These are phyloP conservation scores for Corrigiola litoralis DNA, from an alignment of 179 eudicot genomes.

Conservation along the genomic window DNA sequence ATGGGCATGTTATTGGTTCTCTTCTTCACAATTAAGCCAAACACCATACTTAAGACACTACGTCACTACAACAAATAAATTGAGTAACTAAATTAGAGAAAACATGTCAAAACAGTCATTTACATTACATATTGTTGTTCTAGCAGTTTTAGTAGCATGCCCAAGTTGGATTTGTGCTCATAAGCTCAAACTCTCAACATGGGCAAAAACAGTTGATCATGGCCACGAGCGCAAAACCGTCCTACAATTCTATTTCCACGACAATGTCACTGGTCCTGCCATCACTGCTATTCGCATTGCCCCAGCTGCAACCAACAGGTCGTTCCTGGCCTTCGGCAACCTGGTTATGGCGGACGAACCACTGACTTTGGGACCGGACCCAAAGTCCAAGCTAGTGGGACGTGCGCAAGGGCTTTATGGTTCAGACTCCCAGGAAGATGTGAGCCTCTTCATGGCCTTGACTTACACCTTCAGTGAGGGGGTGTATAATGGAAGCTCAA, in stretches of 20 bases:
- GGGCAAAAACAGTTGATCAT: slow-evolving; percentile 15
- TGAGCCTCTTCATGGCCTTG: slow-evolving; percentile 13
- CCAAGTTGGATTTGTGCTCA: not conserved
- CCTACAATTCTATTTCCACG: slow-evolving; percentile 26
- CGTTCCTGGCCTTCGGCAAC: slow-evolving; percentile 5
- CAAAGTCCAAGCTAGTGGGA: slow-evolving; percentile 20
- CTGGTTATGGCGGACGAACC: slow-evolving; percentile 21
- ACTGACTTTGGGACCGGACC: slow-evolving; percentile 10
- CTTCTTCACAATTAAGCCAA: no score
- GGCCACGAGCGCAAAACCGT: slow-evolving; percentile 5
- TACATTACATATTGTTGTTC: not conserved
- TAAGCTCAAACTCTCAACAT: not conserved
- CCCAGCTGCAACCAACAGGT: not conserved
- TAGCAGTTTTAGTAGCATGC: not conserved
- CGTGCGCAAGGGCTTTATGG: slow-evolving; percentile 31
- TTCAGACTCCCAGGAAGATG: slow-evolving; percentile 7
- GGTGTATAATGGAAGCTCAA: slow-evolving; percentile 22
- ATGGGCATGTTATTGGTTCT: no score
- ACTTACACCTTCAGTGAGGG: slow-evolving; percentile 17
- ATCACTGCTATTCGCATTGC: slow-evolving; percentile 8
- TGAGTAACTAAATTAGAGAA: not conserved
- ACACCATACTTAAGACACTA: no score
- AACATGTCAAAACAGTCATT: not conserved
- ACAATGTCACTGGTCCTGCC: slow-evolving; percentile 9
- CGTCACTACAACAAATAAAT: not conserved